Conservation (phyloP, 2,329 filamentous ascomycete species). For the Sclerotinia nivalis region DNA sequence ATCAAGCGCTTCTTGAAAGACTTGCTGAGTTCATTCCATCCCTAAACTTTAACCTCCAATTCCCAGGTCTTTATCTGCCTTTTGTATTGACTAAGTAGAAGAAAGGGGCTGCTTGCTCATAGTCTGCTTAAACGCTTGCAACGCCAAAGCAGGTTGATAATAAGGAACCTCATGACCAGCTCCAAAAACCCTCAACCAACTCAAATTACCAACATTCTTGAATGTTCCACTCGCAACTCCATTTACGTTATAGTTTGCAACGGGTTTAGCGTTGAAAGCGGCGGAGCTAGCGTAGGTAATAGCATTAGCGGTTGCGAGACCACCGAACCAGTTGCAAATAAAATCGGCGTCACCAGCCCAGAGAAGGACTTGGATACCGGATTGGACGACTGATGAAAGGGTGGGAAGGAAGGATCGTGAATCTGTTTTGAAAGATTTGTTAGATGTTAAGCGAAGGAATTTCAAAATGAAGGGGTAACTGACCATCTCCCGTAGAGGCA, state of each 20-base stretch:
- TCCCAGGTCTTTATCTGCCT: no score
- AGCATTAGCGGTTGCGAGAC: constrained; percentile 48
- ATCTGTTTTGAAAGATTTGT: constrained; percentile 28
- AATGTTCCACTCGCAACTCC: constrained; percentile 51
- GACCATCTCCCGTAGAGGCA: constrained; percentile 45
- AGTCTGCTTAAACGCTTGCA: constrained; percentile 51
- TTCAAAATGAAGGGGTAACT: constrained; percentile 25
- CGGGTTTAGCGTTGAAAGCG: constrained; percentile 45
- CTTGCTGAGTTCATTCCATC: no score
- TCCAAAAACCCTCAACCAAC: constrained; percentile 51
- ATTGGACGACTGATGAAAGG: constrained; percentile 49
- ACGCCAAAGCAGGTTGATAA: constrained; percentile 45
- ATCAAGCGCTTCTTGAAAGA: no score
- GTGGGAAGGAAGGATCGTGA: constrained; percentile 48
- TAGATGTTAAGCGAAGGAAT: background rate
- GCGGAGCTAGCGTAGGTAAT: constrained; percentile 47
- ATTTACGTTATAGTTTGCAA: constrained; percentile 50
- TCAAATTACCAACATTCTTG: constrained; percentile 53
- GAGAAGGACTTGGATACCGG: constrained; percentile 51
- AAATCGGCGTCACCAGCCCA: constrained; percentile 58
- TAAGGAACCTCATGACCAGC: constrained; percentile 46
- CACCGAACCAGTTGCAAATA: constrained; percentile 61
- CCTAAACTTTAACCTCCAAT: no score
- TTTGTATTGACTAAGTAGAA: constrained; percentile 38
- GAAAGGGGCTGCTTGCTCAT: constrained; percentile 44